Conservation (phyloP, 805 yeast genomes). For the Ogataea glucozyma region DNA sequence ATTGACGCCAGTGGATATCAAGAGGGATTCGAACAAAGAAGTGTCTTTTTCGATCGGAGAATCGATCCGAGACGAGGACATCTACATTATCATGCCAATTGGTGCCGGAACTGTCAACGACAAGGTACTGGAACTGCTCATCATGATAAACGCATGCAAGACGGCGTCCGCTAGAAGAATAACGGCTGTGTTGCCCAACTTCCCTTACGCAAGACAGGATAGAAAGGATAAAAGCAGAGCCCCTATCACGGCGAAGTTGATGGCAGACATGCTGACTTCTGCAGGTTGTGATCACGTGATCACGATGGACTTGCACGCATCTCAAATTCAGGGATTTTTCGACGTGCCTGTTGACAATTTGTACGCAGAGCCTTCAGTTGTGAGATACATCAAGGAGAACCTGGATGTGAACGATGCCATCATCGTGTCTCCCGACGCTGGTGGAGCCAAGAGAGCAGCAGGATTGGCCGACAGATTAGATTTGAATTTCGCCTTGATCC, state of each 20-base stretch:
- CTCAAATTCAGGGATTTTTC: constrained; percentile 85
- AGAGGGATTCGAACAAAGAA: constrained; percentile 70
- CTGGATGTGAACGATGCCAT: constrained; percentile 62
- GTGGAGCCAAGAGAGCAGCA: constrained; percentile 91
- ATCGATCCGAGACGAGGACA: constrained; percentile 82
- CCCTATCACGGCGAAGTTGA: constrained; percentile 80
- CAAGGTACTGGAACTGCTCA: constrained; percentile 68
- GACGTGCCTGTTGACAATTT: constrained; percentile 81
- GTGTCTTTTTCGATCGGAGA: constrained; percentile 77
- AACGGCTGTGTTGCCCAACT: constrained; percentile 80
- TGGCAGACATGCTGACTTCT: constrained; percentile 79
- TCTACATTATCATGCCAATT: constrained; percentile 75
- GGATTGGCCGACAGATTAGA: constrained; percentile 78
- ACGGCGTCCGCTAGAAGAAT: constrained; percentile 82
- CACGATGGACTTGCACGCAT: constrained; percentile 87
- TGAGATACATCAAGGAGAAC: constrained; percentile 68
- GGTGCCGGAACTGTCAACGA: constrained; percentile 81
- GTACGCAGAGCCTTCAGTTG: constrained; percentile 82
- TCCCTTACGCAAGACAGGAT: constrained; percentile 89
- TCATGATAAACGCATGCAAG: constrained; percentile 80
- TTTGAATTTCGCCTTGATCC: constrained; percentile 79
- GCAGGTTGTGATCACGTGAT: constrained; percentile 87
- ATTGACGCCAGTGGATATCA: constrained; percentile 61
- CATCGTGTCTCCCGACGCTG: constrained; percentile 84
- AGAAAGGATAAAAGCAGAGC: constrained; percentile 84